A percentile compares a stretch with the other conserved stretches of the same genome.
phyloP scores from a whole-genome alignment of 1,284 basidiomycete genomes.

The Cutaneotrichosporon sp. region DNA sequence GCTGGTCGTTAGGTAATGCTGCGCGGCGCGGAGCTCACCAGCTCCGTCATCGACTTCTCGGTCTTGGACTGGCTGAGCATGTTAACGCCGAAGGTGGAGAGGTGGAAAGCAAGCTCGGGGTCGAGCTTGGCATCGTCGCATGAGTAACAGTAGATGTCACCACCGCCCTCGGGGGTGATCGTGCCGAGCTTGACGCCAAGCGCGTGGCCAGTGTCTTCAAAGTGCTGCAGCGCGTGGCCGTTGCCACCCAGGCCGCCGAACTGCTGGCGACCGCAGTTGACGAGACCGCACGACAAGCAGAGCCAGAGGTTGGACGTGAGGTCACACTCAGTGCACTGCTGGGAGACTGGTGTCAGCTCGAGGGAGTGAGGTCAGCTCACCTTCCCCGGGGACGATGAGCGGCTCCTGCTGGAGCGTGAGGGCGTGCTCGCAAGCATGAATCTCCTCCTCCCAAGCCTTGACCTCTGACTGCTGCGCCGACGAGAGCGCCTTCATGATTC shows the following conservation, averaged over 20 bases:
- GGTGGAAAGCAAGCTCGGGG: constrained; percentile 72
- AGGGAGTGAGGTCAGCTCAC: constrained; percentile 21
- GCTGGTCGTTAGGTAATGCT: constrained; percentile 58
- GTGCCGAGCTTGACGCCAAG: constrained; percentile 94
- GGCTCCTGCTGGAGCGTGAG: constrained; percentile 70
- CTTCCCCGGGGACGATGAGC: constrained; percentile 37
- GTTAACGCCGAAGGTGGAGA: constrained; percentile 83
- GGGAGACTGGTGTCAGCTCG: constrained; percentile 62
- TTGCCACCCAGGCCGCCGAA: constrained; percentile 86
- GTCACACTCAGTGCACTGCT: constrained; percentile 74
- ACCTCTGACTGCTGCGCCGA: constrained; percentile 92
- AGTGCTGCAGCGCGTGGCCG: constrained; percentile 86
- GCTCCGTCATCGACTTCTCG: constrained; percentile 95
- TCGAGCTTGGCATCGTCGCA: constrained; percentile 89
- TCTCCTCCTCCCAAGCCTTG: constrained; percentile 97
- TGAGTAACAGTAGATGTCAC: constrained; percentile 88
- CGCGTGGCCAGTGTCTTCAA: constrained; percentile 70
- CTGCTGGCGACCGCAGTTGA: constrained; percentile 88
- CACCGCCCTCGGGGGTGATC: constrained; percentile 89
- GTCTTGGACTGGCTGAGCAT: constrained; percentile 84
- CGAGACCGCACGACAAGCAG: constrained; percentile 89
- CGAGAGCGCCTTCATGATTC: constrained; percentile 77
- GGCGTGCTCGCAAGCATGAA: constrained; percentile 83
- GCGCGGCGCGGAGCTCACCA: constrained; percentile 61
- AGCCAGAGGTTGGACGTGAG: constrained; percentile 92